These are phyloP conservation scores for Lotmaria passim DNA, from an alignment of 208 protist species.

Conservation along the genomic window DNA sequence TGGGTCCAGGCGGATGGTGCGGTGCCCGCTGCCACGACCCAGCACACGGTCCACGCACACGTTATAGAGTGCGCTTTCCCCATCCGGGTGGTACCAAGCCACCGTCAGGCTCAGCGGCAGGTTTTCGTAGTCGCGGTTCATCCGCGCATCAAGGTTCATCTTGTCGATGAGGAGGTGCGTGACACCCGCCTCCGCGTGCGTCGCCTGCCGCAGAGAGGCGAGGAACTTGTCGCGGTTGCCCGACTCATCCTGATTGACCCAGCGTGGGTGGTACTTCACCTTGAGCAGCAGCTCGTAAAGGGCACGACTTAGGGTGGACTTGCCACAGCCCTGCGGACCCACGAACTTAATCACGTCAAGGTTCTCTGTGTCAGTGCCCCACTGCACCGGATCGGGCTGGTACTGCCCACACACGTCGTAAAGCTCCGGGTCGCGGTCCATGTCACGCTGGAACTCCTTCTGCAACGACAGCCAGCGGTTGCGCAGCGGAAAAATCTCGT, in stretches of 20 bases:
- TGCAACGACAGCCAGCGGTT: conserved; percentile 48
- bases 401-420: conserved; percentile 31
- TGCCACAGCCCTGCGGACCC: conserved; percentile 68
- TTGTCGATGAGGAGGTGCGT: conserved; percentile 77
- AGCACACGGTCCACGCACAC: conserved; percentile 48
- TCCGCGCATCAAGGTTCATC: conserved; percentile 71
- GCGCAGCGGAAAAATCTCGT: conserved; percentile 33
- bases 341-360: conserved; percentile 65
- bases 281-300: conserved; percentile 49
- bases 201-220: conserved; percentile 36
- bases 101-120: conserved; percentile 43
- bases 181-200: conserved; percentile 17
- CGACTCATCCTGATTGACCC: conserved; percentile 77
- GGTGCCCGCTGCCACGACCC: conserved; percentile 49
- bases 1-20: conserved; percentile 39
- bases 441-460: conserved; percentile 30
- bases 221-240: conserved; percentile 51
- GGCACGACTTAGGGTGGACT: conserved; percentile 62
- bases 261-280: conserved; percentile 41
- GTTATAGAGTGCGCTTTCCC: conserved; percentile 32
- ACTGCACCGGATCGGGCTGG: conserved; percentile 33
- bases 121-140: conserved; percentile 49
- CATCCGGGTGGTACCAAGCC: conserved; percentile 54
- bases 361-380: conserved; percentile 25
- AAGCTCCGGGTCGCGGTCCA: conserved; percentile 38